Evolutionary conservation across 140 eudicot species (phyloP).

Genomic region (Ambrosia hybrid): DNA sequence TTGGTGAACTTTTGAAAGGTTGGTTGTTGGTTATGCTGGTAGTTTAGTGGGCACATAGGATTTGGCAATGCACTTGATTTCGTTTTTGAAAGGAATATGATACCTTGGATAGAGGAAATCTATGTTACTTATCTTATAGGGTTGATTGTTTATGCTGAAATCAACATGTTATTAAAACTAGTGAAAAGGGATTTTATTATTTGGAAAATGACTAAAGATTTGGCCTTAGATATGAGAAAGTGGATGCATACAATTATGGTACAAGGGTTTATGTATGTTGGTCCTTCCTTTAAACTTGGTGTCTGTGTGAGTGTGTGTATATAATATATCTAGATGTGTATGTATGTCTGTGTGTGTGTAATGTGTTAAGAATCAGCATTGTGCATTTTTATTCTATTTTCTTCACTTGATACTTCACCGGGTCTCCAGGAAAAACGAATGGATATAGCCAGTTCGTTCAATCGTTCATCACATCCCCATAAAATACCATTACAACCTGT

Average conservation of each 20-base stretch:
- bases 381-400: background rate
- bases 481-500: background rate
- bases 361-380: no score
- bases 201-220: conserved; percentile 1
- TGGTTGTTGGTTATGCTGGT: background rate
- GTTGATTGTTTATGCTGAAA: background rate
- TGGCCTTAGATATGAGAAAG: background rate
- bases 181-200: conserved; percentile 1
- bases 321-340: background rate
- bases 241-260: background rate
- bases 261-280: background rate
- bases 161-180: conserved; percentile 1
- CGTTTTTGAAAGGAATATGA: no score
- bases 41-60: background rate
- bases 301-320: background rate
- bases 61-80: no score
- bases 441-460: background rate
- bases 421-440: background rate
- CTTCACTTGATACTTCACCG: background rate
- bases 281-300: background rate
- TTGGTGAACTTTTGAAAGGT: conserved; percentile 15
- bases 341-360: no score
- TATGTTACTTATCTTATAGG: no score
- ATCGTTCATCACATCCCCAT: background rate
- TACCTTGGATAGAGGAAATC: no score